These are phyloP conservation scores for Porodaedalea pini DNA, from an alignment of 1,284 basidiomycete genomes.

Conservation along the genomic window DNA sequence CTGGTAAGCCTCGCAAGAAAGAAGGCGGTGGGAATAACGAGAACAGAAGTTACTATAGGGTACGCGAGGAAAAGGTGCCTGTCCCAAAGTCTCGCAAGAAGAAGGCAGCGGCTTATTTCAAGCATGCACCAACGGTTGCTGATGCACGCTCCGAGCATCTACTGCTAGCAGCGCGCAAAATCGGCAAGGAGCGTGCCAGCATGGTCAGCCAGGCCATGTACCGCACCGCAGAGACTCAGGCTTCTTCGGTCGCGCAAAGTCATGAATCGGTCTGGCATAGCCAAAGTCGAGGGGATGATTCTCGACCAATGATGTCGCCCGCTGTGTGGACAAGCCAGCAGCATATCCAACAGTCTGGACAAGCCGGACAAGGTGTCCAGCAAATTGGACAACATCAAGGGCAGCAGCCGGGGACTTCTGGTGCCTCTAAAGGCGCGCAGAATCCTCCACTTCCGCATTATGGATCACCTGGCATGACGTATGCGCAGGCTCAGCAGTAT, in stretches of 20 bases:
- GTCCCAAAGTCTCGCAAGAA: constrained; percentile 6
- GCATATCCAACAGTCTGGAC: neutral
- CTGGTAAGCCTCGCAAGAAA: constrained; percentile 7
- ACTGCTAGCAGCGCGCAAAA: constrained; percentile 52
- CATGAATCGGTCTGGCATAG: neutral
- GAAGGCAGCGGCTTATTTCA: constrained; percentile 20
- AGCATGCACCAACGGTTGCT: constrained; percentile 31
- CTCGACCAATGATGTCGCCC: neutral
- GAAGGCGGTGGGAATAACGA: neutral
- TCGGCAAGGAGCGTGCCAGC: constrained; percentile 49
- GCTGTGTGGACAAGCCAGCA: neutral
- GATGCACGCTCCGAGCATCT: constrained; percentile 61
- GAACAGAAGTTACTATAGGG: constrained; percentile 5
- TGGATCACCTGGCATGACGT: neutral
- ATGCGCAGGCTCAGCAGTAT: neutral
- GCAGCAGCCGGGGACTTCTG: neutral
- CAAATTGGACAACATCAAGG: neutral
- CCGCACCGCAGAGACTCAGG: neutral
- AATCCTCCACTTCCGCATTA: neutral
- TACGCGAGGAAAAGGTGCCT: neutral
- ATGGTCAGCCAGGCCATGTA: constrained; percentile 14
- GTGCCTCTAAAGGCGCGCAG: neutral
- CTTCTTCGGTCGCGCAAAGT: neutral
- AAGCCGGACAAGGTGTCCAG: neutral
- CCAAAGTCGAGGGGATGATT: neutral